A percentile compares a stretch with the other conserved stretches of the same genome.
Evolutionary conservation across 2,329 filamentous ascomycete species (phyloP).

Genomic region (Diaporthe sp.): DNA sequence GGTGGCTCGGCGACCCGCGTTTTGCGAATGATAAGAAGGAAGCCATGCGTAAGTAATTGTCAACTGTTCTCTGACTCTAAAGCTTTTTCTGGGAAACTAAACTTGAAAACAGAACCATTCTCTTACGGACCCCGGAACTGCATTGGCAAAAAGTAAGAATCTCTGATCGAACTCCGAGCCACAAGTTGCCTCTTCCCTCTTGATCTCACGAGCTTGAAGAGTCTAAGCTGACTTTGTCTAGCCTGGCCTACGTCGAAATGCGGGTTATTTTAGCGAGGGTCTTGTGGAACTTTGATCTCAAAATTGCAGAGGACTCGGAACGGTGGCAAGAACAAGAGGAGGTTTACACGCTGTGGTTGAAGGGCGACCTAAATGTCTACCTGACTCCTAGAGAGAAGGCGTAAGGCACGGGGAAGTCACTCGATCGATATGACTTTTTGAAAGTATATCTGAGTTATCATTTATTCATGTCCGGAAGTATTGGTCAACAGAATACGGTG

Average conservation of each 20-base stretch:
- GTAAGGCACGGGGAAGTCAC: not conserved
- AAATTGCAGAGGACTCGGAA: conserved; percentile 44
- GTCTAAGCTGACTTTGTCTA: not conserved
- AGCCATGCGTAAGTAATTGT: conserved; percentile 17
- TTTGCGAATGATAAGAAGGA: conserved; percentile 44
- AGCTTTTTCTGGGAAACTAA: too few relatives aligned
- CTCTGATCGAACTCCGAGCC: too few relatives aligned
- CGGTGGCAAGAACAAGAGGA: conserved; percentile 48
- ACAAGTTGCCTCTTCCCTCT: too few relatives aligned
- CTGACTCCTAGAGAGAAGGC: not conserved
- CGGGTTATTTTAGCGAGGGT: conserved; percentile 56
- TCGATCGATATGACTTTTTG: too few relatives aligned
- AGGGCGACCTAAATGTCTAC: conserved; percentile 13
- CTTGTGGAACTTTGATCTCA: conserved; percentile 57
- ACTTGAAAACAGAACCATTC: conserved; percentile 44
- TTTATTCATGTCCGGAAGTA: too few relatives aligned
- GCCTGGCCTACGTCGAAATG: conserved; percentile 59
- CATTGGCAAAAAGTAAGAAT: conserved; percentile 48
- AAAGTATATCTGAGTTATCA: too few relatives aligned
- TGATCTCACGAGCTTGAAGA: not conserved
- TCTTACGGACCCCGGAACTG: conserved; percentile 52
- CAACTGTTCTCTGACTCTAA: too few relatives aligned
- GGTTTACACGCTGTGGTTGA: conserved; percentile 48
- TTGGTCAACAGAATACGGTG: too few relatives aligned
- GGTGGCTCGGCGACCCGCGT: conserved; percentile 36